Evolutionary conservation across 108 stramenopile genomes (phyloP), one percentile per base, ranked within the genome.

Genomic region (Heterococcus sp.): DNA sequence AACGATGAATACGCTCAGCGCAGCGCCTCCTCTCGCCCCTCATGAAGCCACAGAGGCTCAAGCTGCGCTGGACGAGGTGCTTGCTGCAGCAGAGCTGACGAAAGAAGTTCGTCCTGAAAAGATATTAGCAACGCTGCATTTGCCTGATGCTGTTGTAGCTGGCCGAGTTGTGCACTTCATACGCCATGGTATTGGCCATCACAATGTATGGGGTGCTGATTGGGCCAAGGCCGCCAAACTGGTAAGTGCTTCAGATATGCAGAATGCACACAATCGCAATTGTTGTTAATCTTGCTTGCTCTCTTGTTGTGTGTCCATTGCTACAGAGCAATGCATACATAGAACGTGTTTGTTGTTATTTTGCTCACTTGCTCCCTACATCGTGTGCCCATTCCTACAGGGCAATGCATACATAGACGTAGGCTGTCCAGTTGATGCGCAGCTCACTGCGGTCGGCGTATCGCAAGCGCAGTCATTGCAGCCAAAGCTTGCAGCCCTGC

Each of bases 1-100:
- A 90, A 86, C 11, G 88, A 88, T 1, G 99, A 96, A 66, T 88
- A 66, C 32, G 83, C 58, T 11, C 30, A 11, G 64, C 95, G 94
- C 39, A 97, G 87, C 93, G 98, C 95, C 83, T 99, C 99, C 46
- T 21, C 46, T 58, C 46, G 46, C 46, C 14, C 46, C 46, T 14
- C 46, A 58, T 21, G 46, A 58, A 21, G 14, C 8, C 8, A 21
- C 46, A 21, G 46, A 58, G 46, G 46, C 46, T 14, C 46, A 58
- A 21, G 46, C 46, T 8, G 21, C 46, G 21, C 46, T 58, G 21
- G 46, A 58, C 21, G 46, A 58, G 21, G 8, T 58, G 46, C 46
- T 8, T 8, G 46, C 46, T 14, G 8, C 46, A 8, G 46, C 46
- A 21, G 14, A 58, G 46, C 46, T 58, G 46, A 21, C 46, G 46